A percentile compares a stretch with the other conserved stretches of the same genome.
phyloP scores from a whole-genome alignment of 768 basidiomycete species.

The Boletus fagicola region DNA sequence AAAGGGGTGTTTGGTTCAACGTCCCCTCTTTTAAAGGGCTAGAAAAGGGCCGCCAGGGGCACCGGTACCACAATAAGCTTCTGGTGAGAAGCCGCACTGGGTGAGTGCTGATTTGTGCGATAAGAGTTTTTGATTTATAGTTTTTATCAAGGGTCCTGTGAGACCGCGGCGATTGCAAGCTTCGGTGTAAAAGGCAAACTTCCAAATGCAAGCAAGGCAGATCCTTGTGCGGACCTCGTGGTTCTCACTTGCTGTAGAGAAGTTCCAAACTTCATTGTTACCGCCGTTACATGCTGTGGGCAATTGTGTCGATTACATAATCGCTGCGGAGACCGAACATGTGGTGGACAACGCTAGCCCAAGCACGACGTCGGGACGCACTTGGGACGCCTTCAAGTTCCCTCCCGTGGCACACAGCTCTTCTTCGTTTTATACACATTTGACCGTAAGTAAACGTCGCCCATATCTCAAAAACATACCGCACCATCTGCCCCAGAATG shows the following conservation, averaged over 20 bases:
- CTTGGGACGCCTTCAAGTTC: no score
- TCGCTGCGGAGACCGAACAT: slow-evolving; percentile 20
- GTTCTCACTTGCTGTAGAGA: slow-evolving; percentile 5
- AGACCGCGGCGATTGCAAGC: neutral
- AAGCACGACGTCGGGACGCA: no score
- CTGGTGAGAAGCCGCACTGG: slow-evolving; percentile 4
- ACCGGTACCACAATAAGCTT: neutral
- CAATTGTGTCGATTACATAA: slow-evolving; percentile 13
- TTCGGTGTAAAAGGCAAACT: neutral
- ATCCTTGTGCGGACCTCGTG: neutral
- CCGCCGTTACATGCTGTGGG: neutral
- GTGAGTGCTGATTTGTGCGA: neutral
- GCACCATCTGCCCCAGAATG: no score
- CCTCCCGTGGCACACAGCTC: neutral
- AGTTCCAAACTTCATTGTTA: no score
- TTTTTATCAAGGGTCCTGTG: neutral
- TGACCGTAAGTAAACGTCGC: no score
- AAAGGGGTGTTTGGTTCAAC: neutral
- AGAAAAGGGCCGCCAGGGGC: neutral
- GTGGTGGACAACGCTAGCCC: neutral
- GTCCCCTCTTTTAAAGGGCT: neutral
- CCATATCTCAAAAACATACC: no score
- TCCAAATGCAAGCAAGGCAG: neutral
- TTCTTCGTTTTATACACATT: no score
- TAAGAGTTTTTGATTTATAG: neutral